phyloP scores from a whole-genome alignment of 352 stramenopile species.

The Discostella stelligera region DNA sequence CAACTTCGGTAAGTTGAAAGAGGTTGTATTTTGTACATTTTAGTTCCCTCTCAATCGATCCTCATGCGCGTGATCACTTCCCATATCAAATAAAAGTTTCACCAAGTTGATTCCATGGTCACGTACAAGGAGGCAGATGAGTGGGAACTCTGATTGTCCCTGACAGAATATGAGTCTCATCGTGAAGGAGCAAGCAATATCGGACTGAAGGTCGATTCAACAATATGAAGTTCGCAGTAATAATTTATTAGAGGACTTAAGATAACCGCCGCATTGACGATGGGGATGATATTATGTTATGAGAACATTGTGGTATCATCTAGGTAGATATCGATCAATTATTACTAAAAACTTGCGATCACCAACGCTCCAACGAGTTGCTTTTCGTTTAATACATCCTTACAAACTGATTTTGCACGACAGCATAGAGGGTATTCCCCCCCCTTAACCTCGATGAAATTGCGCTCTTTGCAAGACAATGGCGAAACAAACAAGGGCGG shows the following conservation, averaged over 20 bases:
- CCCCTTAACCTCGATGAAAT: background rate
- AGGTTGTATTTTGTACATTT: constrained; percentile 6
- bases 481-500: background rate
- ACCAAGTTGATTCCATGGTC: constrained; percentile 98
- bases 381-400: background rate
- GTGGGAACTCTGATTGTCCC: constrained; percentile 66
- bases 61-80: constrained; percentile 4
- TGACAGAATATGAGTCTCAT: no score
- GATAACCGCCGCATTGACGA: background rate
- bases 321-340: no score
- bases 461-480: background rate
- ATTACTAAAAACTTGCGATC: background rate
- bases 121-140: constrained; percentile 90
- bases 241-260: background rate
- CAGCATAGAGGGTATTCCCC: background rate
- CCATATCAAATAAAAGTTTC: constrained; percentile 82
- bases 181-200: no score
- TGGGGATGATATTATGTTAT: background rate
- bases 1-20: constrained; percentile 88
- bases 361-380: background rate
- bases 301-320: no score
- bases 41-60: constrained; percentile 5
- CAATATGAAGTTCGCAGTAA: background rate
- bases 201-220: background rate
- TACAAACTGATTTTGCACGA: background rate